Evolutionary conservation across 2,329 filamentous ascomycete genomes (phyloP).

Genomic region (Pyricularia grisea): DNA sequence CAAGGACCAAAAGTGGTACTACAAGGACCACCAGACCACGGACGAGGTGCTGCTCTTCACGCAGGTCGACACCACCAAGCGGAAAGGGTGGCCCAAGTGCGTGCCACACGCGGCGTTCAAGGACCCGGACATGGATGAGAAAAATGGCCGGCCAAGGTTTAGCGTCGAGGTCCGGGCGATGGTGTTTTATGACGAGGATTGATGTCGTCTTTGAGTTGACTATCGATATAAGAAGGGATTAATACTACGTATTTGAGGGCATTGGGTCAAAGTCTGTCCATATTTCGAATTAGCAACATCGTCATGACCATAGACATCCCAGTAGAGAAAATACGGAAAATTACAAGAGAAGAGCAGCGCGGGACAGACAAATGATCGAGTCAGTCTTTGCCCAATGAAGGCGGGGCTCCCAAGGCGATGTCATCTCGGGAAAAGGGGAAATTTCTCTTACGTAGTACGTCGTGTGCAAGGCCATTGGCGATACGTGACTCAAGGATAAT

Average conservation of each 20-base stretch:
- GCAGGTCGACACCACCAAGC: slow-evolving; percentile 16
- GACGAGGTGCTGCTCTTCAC: slow-evolving; percentile 9
- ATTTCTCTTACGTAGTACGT: not conserved
- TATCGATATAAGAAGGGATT: not conserved
- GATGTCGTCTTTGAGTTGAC: not conserved
- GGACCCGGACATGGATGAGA: slow-evolving; percentile 29
- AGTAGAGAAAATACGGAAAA: not conserved
- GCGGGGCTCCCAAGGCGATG: not conserved
- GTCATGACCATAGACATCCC: not conserved
- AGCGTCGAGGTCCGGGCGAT: slow-evolving; percentile 47
- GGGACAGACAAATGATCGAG: not conserved
- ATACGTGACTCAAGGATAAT: not conserved
- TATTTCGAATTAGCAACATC: not conserved
- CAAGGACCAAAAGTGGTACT: slow-evolving; percentile 13
- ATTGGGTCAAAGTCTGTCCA: too few species aligned
- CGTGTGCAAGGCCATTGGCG: too few species aligned
- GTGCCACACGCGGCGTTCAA: slow-evolving; percentile 46
- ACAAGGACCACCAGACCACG: slow-evolving; percentile 6
- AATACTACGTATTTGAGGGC: not conserved
- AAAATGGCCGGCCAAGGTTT: slow-evolving; percentile 30
- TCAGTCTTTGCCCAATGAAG: not conserved
- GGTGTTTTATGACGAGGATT: slow-evolving; percentile 31
- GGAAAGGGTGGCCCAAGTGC: slow-evolving; percentile 37
- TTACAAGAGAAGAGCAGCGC: not conserved
- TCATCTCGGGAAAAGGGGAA: not conserved